phyloP scores from a whole-genome alignment of 371 early-diverging fungal genomes.

The Mucor mucedo region DNA sequence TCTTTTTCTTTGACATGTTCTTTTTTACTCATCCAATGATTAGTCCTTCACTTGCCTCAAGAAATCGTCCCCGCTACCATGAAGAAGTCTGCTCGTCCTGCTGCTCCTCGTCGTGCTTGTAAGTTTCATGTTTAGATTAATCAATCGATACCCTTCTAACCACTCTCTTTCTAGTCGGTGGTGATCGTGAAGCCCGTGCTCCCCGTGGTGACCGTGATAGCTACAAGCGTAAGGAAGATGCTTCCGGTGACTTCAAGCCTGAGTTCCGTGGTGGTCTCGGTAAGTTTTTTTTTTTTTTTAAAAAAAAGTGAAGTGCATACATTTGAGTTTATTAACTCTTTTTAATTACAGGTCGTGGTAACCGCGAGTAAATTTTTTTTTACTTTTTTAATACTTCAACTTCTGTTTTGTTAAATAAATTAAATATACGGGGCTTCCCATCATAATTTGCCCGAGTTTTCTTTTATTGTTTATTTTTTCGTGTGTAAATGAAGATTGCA shows the following conservation, averaged over 20 bases:
- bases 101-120: conserved; percentile 67
- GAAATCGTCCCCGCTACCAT: conserved; percentile 96
- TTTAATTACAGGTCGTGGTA: conserved; percentile 38
- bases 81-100: conserved; percentile 85
- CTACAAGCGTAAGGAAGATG: conserved; percentile 93
- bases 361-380: conserved; percentile 41
- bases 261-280: conserved; percentile 88
- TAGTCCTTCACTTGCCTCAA: conserved; percentile 90
- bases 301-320: background rate
- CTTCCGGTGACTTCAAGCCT: conserved; percentile 89
- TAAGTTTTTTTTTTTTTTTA: conserved; percentile 22
- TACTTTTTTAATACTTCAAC: conserved; percentile 1
- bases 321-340: no score
- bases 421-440: background rate
- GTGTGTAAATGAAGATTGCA: no score
- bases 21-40: background rate
- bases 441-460: background rate
- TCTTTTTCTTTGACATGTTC: background rate
- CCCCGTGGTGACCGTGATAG: conserved; percentile 77
- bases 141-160: background rate
- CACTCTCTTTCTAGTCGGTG: conserved; percentile 26
- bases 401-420: background rate
- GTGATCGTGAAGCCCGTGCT: conserved; percentile 61
- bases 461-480: no score
- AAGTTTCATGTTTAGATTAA: conserved; percentile 17